These are phyloP conservation scores for Emericellopsis terricola DNA, from an alignment of 495 filamentous ascomycete species.

Conservation along the genomic window DNA sequence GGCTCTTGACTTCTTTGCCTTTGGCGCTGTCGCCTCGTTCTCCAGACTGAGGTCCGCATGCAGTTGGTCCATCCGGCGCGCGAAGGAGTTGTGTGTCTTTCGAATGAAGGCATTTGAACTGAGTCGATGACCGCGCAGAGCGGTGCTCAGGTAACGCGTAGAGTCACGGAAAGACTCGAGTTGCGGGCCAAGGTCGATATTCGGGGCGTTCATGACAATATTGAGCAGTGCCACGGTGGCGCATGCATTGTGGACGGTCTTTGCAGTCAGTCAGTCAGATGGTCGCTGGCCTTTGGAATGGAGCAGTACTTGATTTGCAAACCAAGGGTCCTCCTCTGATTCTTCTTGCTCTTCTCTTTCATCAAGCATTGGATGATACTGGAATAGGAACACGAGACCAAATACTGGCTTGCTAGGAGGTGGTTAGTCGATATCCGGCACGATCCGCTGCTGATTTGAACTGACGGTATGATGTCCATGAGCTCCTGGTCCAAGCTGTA, in stretches of 20 bases:
- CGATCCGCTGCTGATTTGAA: neutral
- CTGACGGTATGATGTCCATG: constrained; percentile 46
- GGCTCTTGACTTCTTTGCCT: constrained; percentile 18
- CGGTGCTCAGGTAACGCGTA: constrained; percentile 47
- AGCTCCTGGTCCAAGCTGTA: constrained; percentile 51
- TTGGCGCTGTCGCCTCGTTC: constrained; percentile 32
- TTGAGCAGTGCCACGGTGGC: constrained; percentile 80
- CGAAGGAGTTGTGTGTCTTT: constrained; percentile 70
- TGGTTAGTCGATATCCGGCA: neutral
- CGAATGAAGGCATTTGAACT: constrained; percentile 62
- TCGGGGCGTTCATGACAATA: constrained; percentile 65
- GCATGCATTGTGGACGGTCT: constrained; percentile 71
- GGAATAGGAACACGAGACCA: constrained; percentile 70
- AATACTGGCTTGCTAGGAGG: constrained; percentile 40
- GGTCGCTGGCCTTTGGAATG: neutral
- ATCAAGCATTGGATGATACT: constrained; percentile 40
- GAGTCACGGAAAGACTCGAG: constrained; percentile 53
- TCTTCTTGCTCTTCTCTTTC: constrained; percentile 8
- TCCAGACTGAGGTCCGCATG: constrained; percentile 54
- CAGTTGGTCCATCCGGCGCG: constrained; percentile 63
- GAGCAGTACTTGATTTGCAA: constrained; percentile 65
- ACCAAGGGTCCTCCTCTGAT: constrained; percentile 62
- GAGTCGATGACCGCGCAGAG: constrained; percentile 56
- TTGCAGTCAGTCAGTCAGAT: neutral
- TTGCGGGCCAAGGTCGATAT: constrained; percentile 43